These are phyloP conservation scores for Lophiotrema nucula DNA, from an alignment of 495 filamentous ascomycete genomes.

Conservation along the genomic window DNA sequence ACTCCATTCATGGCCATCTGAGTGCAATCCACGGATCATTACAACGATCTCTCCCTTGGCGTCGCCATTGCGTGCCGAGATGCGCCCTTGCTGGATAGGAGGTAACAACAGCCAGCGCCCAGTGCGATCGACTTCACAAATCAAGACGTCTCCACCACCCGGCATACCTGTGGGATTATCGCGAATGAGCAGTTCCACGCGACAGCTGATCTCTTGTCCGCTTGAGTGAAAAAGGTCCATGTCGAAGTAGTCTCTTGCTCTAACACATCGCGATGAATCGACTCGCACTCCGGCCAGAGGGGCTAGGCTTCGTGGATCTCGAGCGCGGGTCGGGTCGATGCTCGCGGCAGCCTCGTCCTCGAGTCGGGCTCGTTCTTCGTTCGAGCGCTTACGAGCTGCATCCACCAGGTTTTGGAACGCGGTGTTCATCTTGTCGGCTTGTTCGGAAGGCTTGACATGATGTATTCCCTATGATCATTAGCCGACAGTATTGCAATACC, in stretches of 20 bases:
- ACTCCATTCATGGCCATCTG: constrained; percentile 66
- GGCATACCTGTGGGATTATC: constrained; percentile 64
- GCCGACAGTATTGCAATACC: constrained; percentile 22
- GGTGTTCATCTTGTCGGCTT: constrained; percentile 56
- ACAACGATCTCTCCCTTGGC: constrained; percentile 67
- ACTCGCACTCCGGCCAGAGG: constrained; percentile 67
- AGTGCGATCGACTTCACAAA: constrained; percentile 78
- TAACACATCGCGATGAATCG: constrained; percentile 70
- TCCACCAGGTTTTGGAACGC: constrained; percentile 70
- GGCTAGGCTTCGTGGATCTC: constrained; percentile 74
- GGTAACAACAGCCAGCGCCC: constrained; percentile 89
- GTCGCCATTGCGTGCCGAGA: constrained; percentile 81
- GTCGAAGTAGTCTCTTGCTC: constrained; percentile 84
- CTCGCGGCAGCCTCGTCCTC: constrained; percentile 86
- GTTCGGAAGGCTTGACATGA: constrained; percentile 53
- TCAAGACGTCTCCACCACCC: constrained; percentile 73
- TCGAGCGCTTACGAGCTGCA: constrained; percentile 72
- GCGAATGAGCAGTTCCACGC: constrained; percentile 81
- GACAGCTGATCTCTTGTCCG: constrained; percentile 83
- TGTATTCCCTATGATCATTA: constrained; percentile 47
- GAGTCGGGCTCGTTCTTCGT: constrained; percentile 81
- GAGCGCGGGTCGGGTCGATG: constrained; percentile 73
- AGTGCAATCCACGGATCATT: constrained; percentile 70
- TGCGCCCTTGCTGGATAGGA: constrained; percentile 62
- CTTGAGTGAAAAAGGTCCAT: constrained; percentile 83